A percentile compares a stretch with the other conserved stretches of the same genome.
Conservation (phyloP, 148 eudicot genomes). For the Vaccinium macrocarpon region DNA sequence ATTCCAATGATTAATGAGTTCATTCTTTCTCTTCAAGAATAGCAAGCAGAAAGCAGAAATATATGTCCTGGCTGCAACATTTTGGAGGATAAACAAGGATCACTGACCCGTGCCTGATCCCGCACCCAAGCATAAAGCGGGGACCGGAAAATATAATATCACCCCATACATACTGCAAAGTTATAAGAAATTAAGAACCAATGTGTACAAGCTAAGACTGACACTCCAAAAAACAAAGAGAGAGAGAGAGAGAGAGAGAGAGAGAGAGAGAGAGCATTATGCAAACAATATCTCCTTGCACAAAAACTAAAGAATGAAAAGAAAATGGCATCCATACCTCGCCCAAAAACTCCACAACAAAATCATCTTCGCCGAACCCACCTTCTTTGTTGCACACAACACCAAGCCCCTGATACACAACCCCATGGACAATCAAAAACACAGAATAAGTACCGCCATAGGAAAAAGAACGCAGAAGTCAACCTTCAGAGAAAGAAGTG, state of each 20-base stretch:
- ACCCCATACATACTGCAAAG: background rate
- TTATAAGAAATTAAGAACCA: background rate
- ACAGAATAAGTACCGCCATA: background rate
- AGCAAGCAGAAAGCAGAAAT: background rate
- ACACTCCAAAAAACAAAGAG: background rate
- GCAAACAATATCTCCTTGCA: background rate
- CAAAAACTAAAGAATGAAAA: background rate
- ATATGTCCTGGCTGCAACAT: background rate
- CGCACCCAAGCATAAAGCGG: background rate
- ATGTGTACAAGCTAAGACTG: background rate
- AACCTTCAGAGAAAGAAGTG: background rate
- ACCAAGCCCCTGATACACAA: constrained; percentile 79
- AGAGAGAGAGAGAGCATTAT: background rate
- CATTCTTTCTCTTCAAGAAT: background rate
- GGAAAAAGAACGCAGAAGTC: background rate
- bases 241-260: background rate
- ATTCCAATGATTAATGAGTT: background rate
- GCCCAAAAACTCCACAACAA: constrained; percentile 92
- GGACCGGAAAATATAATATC: background rate
- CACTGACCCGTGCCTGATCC: background rate
- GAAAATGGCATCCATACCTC: constrained; percentile 50
- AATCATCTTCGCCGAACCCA: constrained; percentile 85
- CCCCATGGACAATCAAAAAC: constrained; percentile 7
- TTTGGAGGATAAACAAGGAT: background rate
- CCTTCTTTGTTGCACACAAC: constrained; percentile 95